Evolutionary conservation across 1,284 basidiomycete species (phyloP).

Genomic region (Moesziomyces antarcticus): DNA sequence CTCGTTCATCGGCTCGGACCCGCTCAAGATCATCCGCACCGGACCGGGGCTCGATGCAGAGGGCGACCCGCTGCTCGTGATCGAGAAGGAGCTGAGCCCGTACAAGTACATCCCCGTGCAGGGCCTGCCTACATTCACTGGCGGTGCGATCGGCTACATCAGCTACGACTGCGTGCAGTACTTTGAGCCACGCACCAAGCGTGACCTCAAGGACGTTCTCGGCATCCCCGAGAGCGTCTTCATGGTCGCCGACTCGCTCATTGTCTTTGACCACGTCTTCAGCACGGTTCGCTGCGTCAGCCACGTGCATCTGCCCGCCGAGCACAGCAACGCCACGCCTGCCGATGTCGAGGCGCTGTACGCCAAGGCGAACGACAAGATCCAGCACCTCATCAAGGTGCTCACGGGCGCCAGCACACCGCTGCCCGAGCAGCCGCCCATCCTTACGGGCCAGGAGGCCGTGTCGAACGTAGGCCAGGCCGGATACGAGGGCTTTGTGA

Average conservation of each 20-base stretch:
- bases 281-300: constrained; percentile 93
- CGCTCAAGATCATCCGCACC: constrained; percentile 88
- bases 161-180: constrained; percentile 95
- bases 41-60: constrained; percentile 83
- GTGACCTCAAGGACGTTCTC: constrained; percentile 77
- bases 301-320: constrained; percentile 82
- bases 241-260: constrained; percentile 93
- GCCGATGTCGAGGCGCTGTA: constrained; percentile 65
- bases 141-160: constrained; percentile 97
- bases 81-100: constrained; percentile 86
- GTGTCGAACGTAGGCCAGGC: constrained; percentile 91
- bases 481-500: constrained; percentile 93
- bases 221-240: constrained; percentile 93
- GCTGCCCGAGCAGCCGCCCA: constrained; percentile 71
- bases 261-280: constrained; percentile 97
- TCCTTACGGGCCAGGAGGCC: constrained; percentile 68
- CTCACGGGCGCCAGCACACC: constrained; percentile 70
- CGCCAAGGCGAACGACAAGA: constrained; percentile 32
- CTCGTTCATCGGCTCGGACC: constrained; percentile 95
- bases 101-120: constrained; percentile 92
- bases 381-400: constrained; percentile 34
- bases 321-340: constrained; percentile 73
- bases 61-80: constrained; percentile 86
- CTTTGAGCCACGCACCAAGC: constrained; percentile 78
- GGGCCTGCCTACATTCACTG: constrained; percentile 92